These are phyloP conservation scores for Cymbopogon flexuosus DNA, from an alignment of 202 grass and related monocot species.

Conservation along the genomic window DNA sequence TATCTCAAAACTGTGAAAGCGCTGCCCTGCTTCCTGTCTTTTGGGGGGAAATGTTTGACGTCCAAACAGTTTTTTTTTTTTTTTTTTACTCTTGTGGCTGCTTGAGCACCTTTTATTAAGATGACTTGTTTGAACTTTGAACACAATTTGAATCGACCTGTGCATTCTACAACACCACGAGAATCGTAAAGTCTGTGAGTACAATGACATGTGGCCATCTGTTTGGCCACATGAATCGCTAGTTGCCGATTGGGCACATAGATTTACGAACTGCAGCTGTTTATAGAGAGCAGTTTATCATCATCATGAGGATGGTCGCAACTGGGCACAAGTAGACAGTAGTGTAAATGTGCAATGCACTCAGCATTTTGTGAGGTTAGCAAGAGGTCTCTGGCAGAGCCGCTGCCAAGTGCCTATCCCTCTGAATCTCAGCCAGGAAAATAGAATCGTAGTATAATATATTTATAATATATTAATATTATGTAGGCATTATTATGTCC, in stretches of 20 bases:
- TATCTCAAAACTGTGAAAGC: not conserved
- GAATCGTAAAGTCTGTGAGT: not conserved
- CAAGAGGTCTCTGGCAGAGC: not conserved
- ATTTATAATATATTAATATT: not conserved
- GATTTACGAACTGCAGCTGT: not conserved
- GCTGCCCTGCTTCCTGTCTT: not conserved
- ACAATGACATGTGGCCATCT: too few species aligned
- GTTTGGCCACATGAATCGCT: too few species aligned
- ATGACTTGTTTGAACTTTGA: not conserved
- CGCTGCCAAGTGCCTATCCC: slow-evolving; percentile 18
- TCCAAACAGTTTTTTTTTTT: too few species aligned
- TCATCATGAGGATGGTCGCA: slow-evolving; percentile 5
- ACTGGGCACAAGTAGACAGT: slow-evolving; percentile 8
- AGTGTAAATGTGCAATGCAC: slow-evolving; percentile 9
- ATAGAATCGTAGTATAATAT: not conserved
- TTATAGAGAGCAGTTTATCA: not conserved
- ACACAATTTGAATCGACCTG: not conserved
- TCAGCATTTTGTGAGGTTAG: slow-evolving; percentile 27
- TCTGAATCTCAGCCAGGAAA: slow-evolving; percentile 14
- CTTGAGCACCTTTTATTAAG: slow-evolving; percentile 15
- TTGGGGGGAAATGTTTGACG: not conserved
- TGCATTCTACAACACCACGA: not conserved
- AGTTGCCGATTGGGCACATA: too few species aligned
- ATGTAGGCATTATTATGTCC: not conserved
- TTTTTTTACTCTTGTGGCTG: not conserved